Conservation (phyloP, 345 rosid genomes). For the Euclidium syriacum region DNA sequence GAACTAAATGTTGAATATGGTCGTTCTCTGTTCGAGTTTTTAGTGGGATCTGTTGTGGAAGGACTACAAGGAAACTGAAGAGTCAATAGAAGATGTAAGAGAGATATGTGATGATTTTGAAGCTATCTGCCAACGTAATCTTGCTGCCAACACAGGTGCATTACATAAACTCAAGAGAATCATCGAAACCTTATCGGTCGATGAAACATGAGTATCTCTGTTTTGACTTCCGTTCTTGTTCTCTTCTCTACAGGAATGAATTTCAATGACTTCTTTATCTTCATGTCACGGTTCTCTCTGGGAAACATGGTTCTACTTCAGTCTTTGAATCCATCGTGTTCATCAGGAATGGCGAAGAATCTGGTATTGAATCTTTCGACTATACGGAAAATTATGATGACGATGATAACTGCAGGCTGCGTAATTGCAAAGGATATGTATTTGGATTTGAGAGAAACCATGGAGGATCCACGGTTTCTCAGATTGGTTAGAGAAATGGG, state of each 20-base stretch:
- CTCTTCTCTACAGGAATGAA: slow-evolving; percentile 64
- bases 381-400: slow-evolving; percentile 36
- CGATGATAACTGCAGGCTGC: slow-evolving; percentile 47
- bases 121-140: slow-evolving; percentile 86
- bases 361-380: slow-evolving; percentile 47
- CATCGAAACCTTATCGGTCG: background rate
- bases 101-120: slow-evolving; percentile 89
- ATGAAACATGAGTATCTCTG: background rate
- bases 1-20: slow-evolving; percentile 1
- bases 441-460: slow-evolving; percentile 38
- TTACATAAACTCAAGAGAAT: background rate
- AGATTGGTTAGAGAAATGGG: slow-evolving; percentile 40
- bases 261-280: slow-evolving; percentile 61
- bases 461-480: slow-evolving; percentile 48
- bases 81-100: slow-evolving; percentile 81
- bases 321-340: slow-evolving; percentile 19
- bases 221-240: background rate
- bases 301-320: slow-evolving; percentile 46
- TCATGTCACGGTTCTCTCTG: slow-evolving; percentile 54
- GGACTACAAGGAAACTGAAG: slow-evolving; percentile 77
- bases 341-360: slow-evolving; percentile 37
- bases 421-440: slow-evolving; percentile 30
- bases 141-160: slow-evolving; percentile 90
- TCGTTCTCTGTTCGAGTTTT: slow-evolving; percentile 7
- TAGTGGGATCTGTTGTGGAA: slow-evolving; percentile 81